These are phyloP conservation scores for Domatiomyces catenatus DNA, from an alignment of 2,329 filamentous ascomycete genomes.

Conservation along the genomic window DNA sequence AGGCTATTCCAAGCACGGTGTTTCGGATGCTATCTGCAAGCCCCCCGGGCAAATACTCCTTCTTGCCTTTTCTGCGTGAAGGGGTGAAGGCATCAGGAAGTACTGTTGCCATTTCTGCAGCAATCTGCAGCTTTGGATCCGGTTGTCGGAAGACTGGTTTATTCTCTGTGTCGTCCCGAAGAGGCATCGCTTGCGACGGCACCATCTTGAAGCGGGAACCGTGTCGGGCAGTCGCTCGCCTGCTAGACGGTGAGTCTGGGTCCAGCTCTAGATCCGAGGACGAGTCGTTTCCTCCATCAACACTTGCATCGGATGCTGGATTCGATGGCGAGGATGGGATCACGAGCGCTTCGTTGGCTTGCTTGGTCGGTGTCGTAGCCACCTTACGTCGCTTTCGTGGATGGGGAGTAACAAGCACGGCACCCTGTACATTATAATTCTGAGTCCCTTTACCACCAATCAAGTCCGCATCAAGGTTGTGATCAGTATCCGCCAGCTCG, in stretches of 20 bases:
- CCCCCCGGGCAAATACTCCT: conserved; percentile 12
- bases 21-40: conserved; percentile 11
- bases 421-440: not conserved
- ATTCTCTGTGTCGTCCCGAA: not conserved
- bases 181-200: not conserved
- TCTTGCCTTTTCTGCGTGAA: conserved; percentile 11
- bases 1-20: conserved; percentile 12
- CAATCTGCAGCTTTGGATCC: not conserved
- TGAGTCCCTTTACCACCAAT: not conserved
- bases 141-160: not conserved
- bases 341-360: conserved; percentile 3
- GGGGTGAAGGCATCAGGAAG: conserved; percentile 17
- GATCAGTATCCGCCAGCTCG: not conserved
- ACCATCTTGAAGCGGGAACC: not conserved
- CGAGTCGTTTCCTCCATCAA: not conserved
- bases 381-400: conserved; percentile 9
- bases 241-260: not conserved
- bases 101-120: conserved; percentile 1
- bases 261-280: not conserved
- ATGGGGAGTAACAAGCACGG: not conserved
- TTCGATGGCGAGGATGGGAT: conserved; percentile 10
- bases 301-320: not conserved
- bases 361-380: conserved; percentile 2
- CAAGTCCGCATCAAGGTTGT: not conserved
- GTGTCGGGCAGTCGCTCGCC: not conserved